Evolutionary conservation across 1,284 basidiomycete species (phyloP).

Genomic region (Ceratobasidium theobromae): DNA sequence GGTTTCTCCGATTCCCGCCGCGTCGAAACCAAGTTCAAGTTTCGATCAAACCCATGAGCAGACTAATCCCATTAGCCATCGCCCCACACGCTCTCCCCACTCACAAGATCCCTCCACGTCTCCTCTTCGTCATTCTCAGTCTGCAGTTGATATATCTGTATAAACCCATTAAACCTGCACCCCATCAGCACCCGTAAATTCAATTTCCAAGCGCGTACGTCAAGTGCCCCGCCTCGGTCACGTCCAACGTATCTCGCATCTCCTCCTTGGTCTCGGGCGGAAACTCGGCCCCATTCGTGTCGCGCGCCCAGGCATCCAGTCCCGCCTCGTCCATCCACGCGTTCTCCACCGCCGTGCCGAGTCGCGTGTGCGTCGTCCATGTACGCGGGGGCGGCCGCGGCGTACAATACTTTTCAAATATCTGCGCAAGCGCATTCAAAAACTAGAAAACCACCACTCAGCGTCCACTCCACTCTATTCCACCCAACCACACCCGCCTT

Average conservation of each 20-base stretch:
- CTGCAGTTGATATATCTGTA: constrained; percentile 77
- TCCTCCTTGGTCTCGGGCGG: constrained; percentile 74
- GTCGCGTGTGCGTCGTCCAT: constrained; percentile 6
- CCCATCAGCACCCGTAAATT: neutral
- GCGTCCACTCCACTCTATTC: neutral
- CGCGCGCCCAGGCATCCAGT: constrained; percentile 69
- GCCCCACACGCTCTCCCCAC: constrained; percentile 36
- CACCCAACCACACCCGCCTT: constrained; percentile 48
- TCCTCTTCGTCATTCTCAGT: constrained; percentile 80
- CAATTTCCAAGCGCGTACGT: constrained; percentile 55
- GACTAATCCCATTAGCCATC: constrained; percentile 48
- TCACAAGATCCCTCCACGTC: constrained; percentile 75
- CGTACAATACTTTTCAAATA: constrained; percentile 71
- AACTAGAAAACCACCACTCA: constrained; percentile 46
- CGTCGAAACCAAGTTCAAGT: constrained; percentile 58
- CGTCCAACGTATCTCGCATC: constrained; percentile 69
- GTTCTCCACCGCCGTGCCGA: constrained; percentile 35
- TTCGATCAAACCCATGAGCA: constrained; percentile 71
- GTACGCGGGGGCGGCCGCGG: constrained; percentile 54
- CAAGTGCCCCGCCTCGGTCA: constrained; percentile 66
- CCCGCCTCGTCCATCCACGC: constrained; percentile 59
- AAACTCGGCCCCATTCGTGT: constrained; percentile 74
- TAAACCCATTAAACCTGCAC: constrained; percentile 67
- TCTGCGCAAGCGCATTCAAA: constrained; percentile 63
- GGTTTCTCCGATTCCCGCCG: constrained; percentile 49